Evolutionary conservation across 176 grass and related monocot species (phyloP).

Genomic region (Thinopyrum elongatum): DNA sequence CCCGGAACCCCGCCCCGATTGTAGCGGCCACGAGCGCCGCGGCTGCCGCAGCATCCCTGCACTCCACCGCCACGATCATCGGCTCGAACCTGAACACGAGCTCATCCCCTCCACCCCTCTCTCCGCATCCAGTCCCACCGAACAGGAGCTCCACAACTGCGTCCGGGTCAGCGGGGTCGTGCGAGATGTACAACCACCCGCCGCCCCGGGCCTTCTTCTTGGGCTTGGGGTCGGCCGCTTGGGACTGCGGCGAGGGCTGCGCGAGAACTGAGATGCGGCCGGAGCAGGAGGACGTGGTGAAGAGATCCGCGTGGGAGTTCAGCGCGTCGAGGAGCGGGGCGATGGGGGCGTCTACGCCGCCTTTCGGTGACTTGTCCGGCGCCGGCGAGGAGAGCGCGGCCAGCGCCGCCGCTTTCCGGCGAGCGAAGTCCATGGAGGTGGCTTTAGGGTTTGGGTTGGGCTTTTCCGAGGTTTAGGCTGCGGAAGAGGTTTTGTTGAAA

Average conservation of each 20-base stretch:
- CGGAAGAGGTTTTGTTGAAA: background rate
- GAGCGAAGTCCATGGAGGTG: constrained; percentile 62
- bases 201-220: constrained; percentile 90
- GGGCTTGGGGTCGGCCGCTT: constrained; percentile 14
- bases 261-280: constrained; percentile 88
- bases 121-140: constrained; percentile 16
- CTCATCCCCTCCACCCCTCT: constrained; percentile 44
- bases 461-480: constrained; percentile 31
- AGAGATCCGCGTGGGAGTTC: constrained; percentile 67
- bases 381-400: constrained; percentile 54
- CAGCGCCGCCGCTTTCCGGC: constrained; percentile 68
- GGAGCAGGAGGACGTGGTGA: constrained; percentile 97
- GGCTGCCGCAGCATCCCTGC: constrained; percentile 55
- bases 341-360: constrained; percentile 69
- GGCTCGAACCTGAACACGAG: constrained; percentile 93
- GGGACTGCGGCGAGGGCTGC: constrained; percentile 34
- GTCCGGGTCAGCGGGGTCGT: constrained; percentile 69
- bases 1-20: constrained; percentile 72
- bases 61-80: constrained; percentile 86
- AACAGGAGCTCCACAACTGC: constrained; percentile 59
- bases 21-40: constrained; percentile 59
- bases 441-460: constrained; percentile 44
- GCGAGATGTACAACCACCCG: constrained; percentile 81
- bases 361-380: constrained; percentile 94
- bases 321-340: constrained; percentile 58